Evolutionary conservation across 257 asterid species (phyloP).

Genomic region (Eustoma russellianum): DNA sequence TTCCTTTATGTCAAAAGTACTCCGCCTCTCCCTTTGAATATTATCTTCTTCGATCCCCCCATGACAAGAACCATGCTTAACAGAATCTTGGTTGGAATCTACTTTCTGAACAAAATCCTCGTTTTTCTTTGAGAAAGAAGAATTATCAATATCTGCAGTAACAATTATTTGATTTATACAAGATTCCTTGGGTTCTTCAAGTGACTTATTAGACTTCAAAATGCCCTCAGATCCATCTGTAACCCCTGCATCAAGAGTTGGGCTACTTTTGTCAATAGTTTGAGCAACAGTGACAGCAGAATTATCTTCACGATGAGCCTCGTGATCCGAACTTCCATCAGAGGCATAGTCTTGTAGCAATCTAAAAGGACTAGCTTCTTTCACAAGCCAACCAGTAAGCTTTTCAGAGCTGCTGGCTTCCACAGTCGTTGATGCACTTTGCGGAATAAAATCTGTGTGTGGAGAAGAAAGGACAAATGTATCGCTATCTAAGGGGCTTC

Average conservation of each 20-base stretch:
- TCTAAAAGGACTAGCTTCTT: slow-evolving; percentile 35
- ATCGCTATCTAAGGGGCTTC: slow-evolving; percentile 14
- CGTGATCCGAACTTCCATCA: slow-evolving; percentile 37
- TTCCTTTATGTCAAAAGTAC: slow-evolving; percentile 23
- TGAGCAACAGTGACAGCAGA: slow-evolving; percentile 11
- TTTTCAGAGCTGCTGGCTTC: slow-evolving; percentile 29
- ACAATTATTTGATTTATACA: slow-evolving; percentile 11
- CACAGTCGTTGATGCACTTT: slow-evolving; percentile 15
- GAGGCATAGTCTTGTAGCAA: slow-evolving; percentile 54
- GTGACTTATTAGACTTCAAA: slow-evolving; percentile 18
- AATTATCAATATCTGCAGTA: slow-evolving; percentile 20
- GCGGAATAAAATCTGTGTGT: slow-evolving; percentile 18
- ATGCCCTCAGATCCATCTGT: slow-evolving; percentile 13
- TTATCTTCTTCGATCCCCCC: slow-evolving; percentile 16
- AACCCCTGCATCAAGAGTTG: slow-evolving; percentile 20
- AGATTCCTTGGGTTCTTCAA: slow-evolving; percentile 4
- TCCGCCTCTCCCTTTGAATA: slow-evolving; percentile 12
- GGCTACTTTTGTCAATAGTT: slow-evolving; percentile 18
- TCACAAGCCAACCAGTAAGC: slow-evolving; percentile 25
- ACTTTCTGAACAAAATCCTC: slow-evolving; percentile 22
- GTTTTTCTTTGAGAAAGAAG: slow-evolving; percentile 16
- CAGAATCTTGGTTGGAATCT: slow-evolving; percentile 21
- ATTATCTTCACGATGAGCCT: slow-evolving; percentile 23
- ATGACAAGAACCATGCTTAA: slow-evolving; percentile 12
- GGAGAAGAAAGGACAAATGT: slow-evolving; percentile 18